Percentiles rank a stretch among this genome's conserved stretches.
Evolutionary conservation across 768 basidiomycete genomes (phyloP).

Genomic region (Crepidotus variabilis): DNA sequence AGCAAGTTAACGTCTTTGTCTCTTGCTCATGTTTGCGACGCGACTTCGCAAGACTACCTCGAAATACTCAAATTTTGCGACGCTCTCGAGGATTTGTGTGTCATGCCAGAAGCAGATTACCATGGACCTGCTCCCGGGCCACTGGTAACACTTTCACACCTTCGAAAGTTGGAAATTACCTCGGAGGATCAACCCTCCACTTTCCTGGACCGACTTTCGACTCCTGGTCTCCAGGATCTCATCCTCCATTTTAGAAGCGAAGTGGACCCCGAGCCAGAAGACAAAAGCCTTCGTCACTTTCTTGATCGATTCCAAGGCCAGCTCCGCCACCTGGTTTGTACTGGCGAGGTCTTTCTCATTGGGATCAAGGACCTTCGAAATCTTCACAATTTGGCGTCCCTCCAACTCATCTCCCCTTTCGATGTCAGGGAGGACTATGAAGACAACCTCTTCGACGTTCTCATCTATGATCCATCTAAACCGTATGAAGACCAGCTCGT

Average conservation of each 20-base stretch:
- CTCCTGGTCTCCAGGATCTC: not conserved
- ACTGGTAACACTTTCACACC: not conserved
- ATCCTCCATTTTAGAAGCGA: not conserved
- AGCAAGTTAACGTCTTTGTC: not conserved
- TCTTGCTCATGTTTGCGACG: not conserved
- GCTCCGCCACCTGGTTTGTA: not conserved
- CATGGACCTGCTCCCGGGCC: not conserved
- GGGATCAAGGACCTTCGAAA: not conserved
- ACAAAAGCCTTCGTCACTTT: not conserved
- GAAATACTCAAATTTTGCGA: not conserved
- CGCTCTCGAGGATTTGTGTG: not conserved
- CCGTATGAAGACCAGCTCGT: not conserved
- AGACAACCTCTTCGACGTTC: not conserved
- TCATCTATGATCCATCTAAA: not conserved
- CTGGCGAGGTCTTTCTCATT: not conserved
- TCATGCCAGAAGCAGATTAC: not conserved
- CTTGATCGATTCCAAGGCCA: not conserved
- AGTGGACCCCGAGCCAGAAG: not conserved
- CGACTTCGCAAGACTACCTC: not conserved
- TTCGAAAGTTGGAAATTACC: not conserved
- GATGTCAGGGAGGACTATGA: not conserved
- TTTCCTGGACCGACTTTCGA: not conserved
- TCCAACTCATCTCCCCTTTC: not conserved
- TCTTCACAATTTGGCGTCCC: not conserved
- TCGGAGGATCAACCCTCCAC: not conserved